These are phyloP conservation scores for Bacterosira constricta DNA, from an alignment of 108 stramenopile genomes.

Conservation along the genomic window DNA sequence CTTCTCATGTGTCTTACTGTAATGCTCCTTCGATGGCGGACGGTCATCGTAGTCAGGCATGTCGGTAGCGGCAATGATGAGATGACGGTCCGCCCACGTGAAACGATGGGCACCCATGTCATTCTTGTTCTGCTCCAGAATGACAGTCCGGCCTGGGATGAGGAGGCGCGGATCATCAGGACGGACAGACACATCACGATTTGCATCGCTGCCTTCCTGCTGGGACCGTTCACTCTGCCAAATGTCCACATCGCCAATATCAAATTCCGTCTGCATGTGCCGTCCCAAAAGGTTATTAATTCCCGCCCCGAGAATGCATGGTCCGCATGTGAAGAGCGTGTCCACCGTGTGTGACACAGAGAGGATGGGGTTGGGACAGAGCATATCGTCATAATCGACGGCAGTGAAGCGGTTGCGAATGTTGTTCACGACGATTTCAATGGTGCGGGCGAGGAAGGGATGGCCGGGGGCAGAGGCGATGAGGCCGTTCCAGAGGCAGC, in stretches of 20 bases:
- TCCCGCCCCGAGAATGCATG: slow-evolving; percentile 76
- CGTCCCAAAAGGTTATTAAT: slow-evolving; percentile 80
- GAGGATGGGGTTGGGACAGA: slow-evolving; percentile 74
- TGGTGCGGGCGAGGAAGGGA: slow-evolving; percentile 77
- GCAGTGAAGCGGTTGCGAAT: slow-evolving; percentile 79
- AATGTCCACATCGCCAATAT: slow-evolving; percentile 68
- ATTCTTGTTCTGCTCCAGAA: slow-evolving; percentile 82
- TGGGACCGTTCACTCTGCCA: slow-evolving; percentile 46
- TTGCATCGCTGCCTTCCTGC: slow-evolving; percentile 36
- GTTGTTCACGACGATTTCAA: slow-evolving; percentile 87
- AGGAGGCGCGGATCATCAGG: slow-evolving; percentile 39
- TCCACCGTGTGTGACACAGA: slow-evolving; percentile 75
- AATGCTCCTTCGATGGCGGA: slow-evolving; percentile 46
- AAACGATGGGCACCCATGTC: slow-evolving; percentile 91
- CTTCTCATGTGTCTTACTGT: slow-evolving; percentile 50
- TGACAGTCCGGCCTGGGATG: slow-evolving; percentile 75
- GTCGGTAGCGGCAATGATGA: slow-evolving; percentile 88
- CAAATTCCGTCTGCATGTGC: slow-evolving; percentile 71
- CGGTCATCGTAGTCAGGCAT: slow-evolving; percentile 87
- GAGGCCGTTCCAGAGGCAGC: slow-evolving; percentile 91
- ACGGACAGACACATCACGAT: slow-evolving; percentile 12
- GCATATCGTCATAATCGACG: slow-evolving; percentile 72
- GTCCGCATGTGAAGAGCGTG: slow-evolving; percentile 81
- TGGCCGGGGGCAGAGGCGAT: slow-evolving; percentile 85
- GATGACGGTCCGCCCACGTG: slow-evolving; percentile 75